Percentiles rank a stretch among this genome's conserved stretches.
Evolutionary conservation across 208 protist species (phyloP).

Genomic region (Trypanosoma mega): DNA sequence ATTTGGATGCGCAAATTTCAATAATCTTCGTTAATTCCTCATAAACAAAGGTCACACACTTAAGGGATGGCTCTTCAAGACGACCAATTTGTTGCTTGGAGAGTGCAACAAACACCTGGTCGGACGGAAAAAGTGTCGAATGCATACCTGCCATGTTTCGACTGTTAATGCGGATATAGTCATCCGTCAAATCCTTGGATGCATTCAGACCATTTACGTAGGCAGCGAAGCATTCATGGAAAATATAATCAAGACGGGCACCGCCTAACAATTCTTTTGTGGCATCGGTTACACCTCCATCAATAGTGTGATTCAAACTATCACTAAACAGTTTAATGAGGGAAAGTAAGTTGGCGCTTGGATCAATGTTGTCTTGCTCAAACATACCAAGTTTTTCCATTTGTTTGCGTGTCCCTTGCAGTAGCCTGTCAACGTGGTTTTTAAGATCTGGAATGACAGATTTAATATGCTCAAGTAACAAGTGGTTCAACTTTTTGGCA

Average conservation of each 20-base stretch:
- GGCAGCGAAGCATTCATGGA: conserved; percentile 92
- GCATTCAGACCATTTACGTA: conserved; percentile 89
- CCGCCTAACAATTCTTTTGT: conserved; percentile 94
- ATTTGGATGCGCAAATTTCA: conserved; percentile 64
- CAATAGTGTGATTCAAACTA: conserved; percentile 92
- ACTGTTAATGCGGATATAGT: conserved; percentile 96
- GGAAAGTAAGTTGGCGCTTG: conserved; percentile 78
- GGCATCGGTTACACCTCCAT: conserved; percentile 90
- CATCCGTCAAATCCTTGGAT: conserved; percentile 90
- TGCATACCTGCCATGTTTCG: conserved; percentile 96
- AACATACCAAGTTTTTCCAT: conserved; percentile 91
- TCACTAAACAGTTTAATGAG: conserved; percentile 90
- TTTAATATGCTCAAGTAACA: conserved; percentile 97
- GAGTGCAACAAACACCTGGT: conserved; percentile 96
- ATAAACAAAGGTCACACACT: conserved; percentile 95
- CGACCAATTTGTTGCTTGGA: conserved; percentile 93
- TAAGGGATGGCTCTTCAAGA: conserved; percentile 94
- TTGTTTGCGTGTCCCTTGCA: conserved; percentile 82
- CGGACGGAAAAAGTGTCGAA: conserved; percentile 96
- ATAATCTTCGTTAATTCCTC: conserved; percentile 96
- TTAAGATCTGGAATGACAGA: conserved; percentile 94
- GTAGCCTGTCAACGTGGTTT: conserved; percentile 84
- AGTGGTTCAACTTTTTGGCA: conserved; percentile 85
- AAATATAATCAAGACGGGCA: conserved; percentile 96
- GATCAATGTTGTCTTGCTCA: conserved; percentile 79